A percentile compares a stretch with the other conserved stretches of the same genome.
These are phyloP conservation scores for Neurospora sp. DNA, from an alignment of 495 filamentous ascomycete genomes.

Conservation along the genomic window DNA sequence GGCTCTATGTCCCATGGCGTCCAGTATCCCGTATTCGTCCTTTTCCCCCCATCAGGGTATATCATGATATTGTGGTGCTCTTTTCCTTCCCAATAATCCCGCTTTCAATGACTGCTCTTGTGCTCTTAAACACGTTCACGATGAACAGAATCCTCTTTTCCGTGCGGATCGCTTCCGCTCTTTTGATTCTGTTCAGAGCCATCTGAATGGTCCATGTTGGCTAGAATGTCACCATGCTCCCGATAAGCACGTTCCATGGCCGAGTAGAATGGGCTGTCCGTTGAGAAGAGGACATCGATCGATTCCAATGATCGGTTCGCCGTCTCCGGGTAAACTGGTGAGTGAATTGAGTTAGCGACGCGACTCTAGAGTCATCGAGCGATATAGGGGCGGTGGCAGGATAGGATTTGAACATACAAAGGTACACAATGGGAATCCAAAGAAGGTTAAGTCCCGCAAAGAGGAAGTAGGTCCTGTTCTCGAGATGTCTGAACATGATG, in stretches of 20 bases:
- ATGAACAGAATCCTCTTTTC: not conserved
- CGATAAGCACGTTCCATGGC: conserved; percentile 10
- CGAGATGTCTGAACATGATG: conserved; percentile 56
- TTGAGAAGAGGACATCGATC: conserved; percentile 56
- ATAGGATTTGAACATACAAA: conserved; percentile 1
- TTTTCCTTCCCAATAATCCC: not conserved
- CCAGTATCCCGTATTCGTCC: not conserved
- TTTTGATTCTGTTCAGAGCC: not conserved
- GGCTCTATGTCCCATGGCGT: not conserved
- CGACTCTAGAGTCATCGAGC: not conserved
- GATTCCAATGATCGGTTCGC: conserved; percentile 61
- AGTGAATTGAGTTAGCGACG: conserved; percentile 1
- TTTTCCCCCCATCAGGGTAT: not conserved
- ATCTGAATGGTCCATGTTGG: not conserved
- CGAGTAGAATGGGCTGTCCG: conserved; percentile 9
- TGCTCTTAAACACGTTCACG: not conserved
- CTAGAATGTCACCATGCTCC: conserved; percentile 3
- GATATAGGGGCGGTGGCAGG: not conserved
- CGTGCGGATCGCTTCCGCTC: not conserved
- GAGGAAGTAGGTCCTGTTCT: conserved; percentile 16
- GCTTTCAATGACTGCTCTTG: not conserved
- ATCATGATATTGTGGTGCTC: not conserved
- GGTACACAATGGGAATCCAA: conserved; percentile 11
- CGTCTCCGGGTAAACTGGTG: conserved; percentile 56
- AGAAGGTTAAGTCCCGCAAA: conserved; percentile 3